A percentile compares a stretch with the other conserved stretches of the same genome.
phyloP scores from a whole-genome alignment of 352 stramenopile species.

The Pythium apleroticum region DNA sequence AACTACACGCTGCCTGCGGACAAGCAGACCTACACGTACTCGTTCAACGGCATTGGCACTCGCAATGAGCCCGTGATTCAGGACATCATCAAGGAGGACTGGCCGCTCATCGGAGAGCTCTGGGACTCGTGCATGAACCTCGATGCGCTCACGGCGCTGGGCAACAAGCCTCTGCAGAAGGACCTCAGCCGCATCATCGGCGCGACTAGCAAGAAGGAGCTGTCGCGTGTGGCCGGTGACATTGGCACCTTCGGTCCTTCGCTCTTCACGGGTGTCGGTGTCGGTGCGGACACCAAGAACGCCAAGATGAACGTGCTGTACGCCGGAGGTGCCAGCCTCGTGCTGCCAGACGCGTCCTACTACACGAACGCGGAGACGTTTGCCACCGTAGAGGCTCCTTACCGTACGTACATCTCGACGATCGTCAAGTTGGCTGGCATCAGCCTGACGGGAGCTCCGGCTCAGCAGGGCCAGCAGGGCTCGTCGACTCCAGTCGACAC shows the following conservation, averaged over 20 bases:
- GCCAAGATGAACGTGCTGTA: constrained; percentile 50
- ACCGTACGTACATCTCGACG: constrained; percentile 37
- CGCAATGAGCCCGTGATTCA: constrained; percentile 26
- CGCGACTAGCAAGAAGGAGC: constrained; percentile 15
- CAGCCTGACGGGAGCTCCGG: constrained; percentile 1
- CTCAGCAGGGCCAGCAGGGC: constrained; percentile 7
- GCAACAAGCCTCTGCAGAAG: constrained; percentile 18
- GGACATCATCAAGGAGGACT: constrained; percentile 29
- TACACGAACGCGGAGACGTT: constrained; percentile 69
- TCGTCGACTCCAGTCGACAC: neutral
- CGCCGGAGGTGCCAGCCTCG: constrained; percentile 63
- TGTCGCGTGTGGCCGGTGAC: constrained; percentile 23
- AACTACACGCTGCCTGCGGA: constrained; percentile 26
- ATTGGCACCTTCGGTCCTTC: constrained; percentile 29
- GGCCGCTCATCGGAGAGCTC: constrained; percentile 31
- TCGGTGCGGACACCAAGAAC: constrained; percentile 65
- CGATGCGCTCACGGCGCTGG: constrained; percentile 4
- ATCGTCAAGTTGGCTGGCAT: constrained; percentile 31
- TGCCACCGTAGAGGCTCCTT: constrained; percentile 30
- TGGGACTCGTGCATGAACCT: constrained; percentile 22
- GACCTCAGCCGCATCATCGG: constrained; percentile 2
- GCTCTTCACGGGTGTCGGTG: constrained; percentile 72
- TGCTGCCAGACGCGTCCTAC: constrained; percentile 87
- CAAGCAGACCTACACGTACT: constrained; percentile 14
- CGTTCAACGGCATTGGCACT: constrained; percentile 26